These are phyloP conservation scores for Debaryomyces tyrocola DNA, from an alignment of 805 yeast genomes.

Conservation along the genomic window DNA sequence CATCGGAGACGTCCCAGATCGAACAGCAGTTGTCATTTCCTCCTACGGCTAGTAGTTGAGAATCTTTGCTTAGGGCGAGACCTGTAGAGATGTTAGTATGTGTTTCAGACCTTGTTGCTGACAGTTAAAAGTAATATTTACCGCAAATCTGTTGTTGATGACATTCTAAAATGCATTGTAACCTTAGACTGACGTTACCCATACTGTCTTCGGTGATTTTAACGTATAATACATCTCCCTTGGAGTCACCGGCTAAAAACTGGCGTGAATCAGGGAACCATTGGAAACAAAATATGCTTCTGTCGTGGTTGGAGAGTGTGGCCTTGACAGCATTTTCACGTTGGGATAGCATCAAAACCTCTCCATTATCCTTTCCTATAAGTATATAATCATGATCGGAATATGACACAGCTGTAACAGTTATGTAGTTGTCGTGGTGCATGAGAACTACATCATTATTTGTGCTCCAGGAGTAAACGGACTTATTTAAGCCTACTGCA, in stretches of 20 bases:
- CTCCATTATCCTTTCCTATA: constrained; percentile 61
- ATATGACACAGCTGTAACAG: constrained; percentile 59
- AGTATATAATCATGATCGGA: constrained; percentile 48
- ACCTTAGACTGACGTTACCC: constrained; percentile 5
- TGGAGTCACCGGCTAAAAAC: constrained; percentile 66
- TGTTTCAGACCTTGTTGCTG: neutral
- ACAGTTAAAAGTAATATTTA: constrained; percentile 13
- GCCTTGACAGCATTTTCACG: constrained; percentile 14
- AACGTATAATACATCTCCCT: constrained; percentile 55
- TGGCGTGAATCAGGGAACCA: constrained; percentile 52
- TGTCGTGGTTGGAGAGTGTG: constrained; percentile 18
- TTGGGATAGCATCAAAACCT: constrained; percentile 47
- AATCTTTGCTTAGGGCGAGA: constrained; percentile 56
- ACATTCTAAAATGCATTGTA: constrained; percentile 18
- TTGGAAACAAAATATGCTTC: constrained; percentile 54
- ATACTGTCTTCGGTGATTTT: constrained; percentile 17
- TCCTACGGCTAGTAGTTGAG: constrained; percentile 69
- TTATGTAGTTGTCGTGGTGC: constrained; percentile 43
- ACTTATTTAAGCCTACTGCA: constrained; percentile 64
- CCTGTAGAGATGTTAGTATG: constrained; percentile 36
- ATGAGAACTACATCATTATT: constrained; percentile 41
- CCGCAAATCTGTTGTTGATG: constrained; percentile 42
- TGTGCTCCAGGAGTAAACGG: constrained; percentile 65
- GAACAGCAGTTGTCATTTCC: constrained; percentile 81
- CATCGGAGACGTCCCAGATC: constrained; percentile 64